Percentiles rank a stretch among this genome's conserved stretches.
Conservation (phyloP, 108 stramenopile species). For the Skeletonema grethae region DNA sequence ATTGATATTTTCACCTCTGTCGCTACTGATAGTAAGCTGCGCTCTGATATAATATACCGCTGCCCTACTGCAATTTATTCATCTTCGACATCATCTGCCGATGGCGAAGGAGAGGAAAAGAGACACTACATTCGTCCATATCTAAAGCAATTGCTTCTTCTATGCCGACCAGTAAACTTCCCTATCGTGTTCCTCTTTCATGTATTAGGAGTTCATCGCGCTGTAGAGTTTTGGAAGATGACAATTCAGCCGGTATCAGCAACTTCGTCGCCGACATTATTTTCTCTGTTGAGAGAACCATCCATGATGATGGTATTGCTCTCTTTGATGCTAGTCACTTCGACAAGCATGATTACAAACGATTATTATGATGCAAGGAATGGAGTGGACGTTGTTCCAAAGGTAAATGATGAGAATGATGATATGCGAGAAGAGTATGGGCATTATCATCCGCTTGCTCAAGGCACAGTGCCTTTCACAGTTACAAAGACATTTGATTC, state of each 20-base stretch:
- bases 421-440: not conserved
- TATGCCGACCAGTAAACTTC: conserved; percentile 60
- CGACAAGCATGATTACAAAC: conserved; percentile 79
- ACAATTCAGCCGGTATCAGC: not conserved
- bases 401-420: not conserved
- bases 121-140: conserved; percentile 27
- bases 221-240: conserved; percentile 29
- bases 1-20: not conserved
- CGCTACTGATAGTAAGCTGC: not conserved
- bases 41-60: not conserved
- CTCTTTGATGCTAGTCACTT: conserved; percentile 58
- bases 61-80: conserved; percentile 1
- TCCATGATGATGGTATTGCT: conserved; percentile 55
- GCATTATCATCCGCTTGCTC: conserved; percentile 44
- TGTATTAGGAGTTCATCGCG: conserved; percentile 56
- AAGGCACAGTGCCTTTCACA: conserved; percentile 31
- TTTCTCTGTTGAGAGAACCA: conserved; percentile 33
- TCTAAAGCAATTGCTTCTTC: conserved; percentile 34
- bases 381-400: conserved; percentile 50
- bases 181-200: conserved; percentile 68
- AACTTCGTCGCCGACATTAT: conserved; percentile 3
- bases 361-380: conserved; percentile 77
- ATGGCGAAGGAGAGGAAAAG: not conserved
- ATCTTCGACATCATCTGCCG: not conserved
- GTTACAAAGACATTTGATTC: conserved; percentile 37